phyloP scores from a whole-genome alignment of 371 early-diverging fungal genomes.

The Phascolomyces articulosus region DNA sequence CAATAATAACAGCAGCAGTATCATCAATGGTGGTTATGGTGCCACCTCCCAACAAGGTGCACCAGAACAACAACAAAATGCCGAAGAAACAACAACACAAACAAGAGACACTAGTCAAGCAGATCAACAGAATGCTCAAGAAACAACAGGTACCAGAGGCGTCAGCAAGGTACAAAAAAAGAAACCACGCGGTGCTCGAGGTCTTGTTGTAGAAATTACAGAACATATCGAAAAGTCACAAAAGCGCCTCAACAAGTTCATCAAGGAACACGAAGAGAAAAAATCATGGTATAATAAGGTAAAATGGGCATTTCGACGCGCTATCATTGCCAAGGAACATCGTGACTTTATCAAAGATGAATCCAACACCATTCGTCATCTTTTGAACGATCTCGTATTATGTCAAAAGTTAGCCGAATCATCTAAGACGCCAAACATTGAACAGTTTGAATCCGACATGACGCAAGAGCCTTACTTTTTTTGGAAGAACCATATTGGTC shows the following conservation, averaged over 20 bases:
- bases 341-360: not conserved
- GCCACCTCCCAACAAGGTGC: no score
- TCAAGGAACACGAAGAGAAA: not conserved
- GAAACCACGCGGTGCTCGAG: not conserved
- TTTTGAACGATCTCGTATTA: not conserved
- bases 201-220: not conserved
- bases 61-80: no score
- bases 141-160: no score
- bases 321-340: not conserved
- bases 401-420: not conserved
- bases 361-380: not conserved
- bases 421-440: not conserved
- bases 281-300: not conserved
- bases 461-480: not conserved
- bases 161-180: not conserved
- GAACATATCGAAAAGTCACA: not conserved
- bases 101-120: no score
- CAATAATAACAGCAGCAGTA: no score
- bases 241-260: not conserved
- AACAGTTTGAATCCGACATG: not conserved
- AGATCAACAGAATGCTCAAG: no score
- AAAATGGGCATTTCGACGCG: not conserved
- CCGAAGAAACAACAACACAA: no score
- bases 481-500: not conserved
- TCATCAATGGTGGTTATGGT: no score